Percentiles rank a stretch among this genome's conserved stretches.
phyloP scores from a whole-genome alignment of 345 rosid species.

The Pseudoturritis turrita region DNA sequence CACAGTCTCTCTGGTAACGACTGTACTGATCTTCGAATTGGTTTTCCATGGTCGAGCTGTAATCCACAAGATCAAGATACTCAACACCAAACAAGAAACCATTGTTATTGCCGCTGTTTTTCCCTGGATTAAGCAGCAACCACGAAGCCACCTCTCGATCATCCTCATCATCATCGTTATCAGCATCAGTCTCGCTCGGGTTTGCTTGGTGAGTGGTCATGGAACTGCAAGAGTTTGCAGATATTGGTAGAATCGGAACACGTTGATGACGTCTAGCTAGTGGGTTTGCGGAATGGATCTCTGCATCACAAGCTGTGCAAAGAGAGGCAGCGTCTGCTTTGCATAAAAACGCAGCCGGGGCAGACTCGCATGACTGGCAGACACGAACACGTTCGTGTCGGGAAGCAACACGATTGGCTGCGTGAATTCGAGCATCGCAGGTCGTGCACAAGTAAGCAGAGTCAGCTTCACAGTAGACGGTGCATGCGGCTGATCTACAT shows the following conservation, averaged over 20 bases:
- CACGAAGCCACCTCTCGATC: constrained; percentile 83
- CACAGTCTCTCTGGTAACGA: constrained; percentile 24
- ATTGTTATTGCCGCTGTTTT: constrained; percentile 28
- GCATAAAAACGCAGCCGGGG: constrained; percentile 86
- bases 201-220: too few species aligned
- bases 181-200: constrained; percentile 21
- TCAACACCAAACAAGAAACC: constrained; percentile 67
- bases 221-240: constrained; percentile 33
- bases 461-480: constrained; percentile 81
- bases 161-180: constrained; percentile 47
- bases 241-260: constrained; percentile 59
- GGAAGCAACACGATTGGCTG: constrained; percentile 74
- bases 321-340: constrained; percentile 93
- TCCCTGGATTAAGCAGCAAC: constrained; percentile 60
- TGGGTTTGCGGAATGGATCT: constrained; percentile 90
- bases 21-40: constrained; percentile 40
- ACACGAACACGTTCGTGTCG: constrained; percentile 87
- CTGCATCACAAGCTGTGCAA: constrained; percentile 71
- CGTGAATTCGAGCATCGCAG: constrained; percentile 70
- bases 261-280: constrained; percentile 90
- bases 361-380: constrained; percentile 74
- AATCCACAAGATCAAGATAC: constrained; percentile 78
- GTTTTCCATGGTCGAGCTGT: constrained; percentile 47
- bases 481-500: constrained; percentile 66
- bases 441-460: constrained; percentile 62